Evolutionary conservation across 2,329 filamentous ascomycete species (phyloP).

Genomic region (Trichoderma sp.): DNA sequence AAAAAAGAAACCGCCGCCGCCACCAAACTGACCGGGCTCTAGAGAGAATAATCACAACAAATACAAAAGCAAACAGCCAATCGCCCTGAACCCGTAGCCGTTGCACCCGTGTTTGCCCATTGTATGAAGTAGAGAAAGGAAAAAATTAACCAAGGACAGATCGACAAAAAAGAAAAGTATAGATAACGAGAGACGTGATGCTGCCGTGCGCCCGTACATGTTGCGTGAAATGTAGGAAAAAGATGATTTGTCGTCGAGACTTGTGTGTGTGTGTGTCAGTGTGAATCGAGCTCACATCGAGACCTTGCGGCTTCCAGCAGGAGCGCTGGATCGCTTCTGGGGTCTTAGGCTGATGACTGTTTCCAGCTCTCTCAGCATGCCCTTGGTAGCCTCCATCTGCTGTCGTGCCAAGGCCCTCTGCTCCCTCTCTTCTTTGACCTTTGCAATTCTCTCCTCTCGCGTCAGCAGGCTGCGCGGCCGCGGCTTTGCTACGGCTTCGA

Average conservation of each 20-base stretch:
- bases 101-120: constrained; percentile 10
- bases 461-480: constrained; percentile 69
- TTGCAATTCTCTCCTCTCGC: constrained; percentile 80
- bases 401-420: constrained; percentile 69
- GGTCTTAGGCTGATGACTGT: constrained; percentile 69
- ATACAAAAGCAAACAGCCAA: neutral
- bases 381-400: constrained; percentile 74
- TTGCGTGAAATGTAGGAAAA: neutral
- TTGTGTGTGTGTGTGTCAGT: too few species aligned
- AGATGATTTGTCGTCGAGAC: neutral
- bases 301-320: constrained; percentile 36
- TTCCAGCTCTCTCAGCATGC: constrained; percentile 90
- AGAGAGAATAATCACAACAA: neutral
- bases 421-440: constrained; percentile 82
- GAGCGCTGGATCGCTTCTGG: constrained; percentile 38
- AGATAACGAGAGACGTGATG: constrained; percentile 2
- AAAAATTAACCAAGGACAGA: neutral
- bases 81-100: constrained; percentile 3
- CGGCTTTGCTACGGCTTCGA: constrained; percentile 80
- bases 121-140: neutral
- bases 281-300: constrained; percentile 38
- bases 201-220: constrained; percentile 15
- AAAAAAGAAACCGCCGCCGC: neutral
- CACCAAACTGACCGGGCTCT: constrained; percentile 1
- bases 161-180: neutral